Percentiles rank a stretch among this genome's conserved stretches.
These are phyloP conservation scores for Ophiostoma perfectum DNA, from an alignment of 2,329 filamentous ascomycete species.

Conservation along the genomic window DNA sequence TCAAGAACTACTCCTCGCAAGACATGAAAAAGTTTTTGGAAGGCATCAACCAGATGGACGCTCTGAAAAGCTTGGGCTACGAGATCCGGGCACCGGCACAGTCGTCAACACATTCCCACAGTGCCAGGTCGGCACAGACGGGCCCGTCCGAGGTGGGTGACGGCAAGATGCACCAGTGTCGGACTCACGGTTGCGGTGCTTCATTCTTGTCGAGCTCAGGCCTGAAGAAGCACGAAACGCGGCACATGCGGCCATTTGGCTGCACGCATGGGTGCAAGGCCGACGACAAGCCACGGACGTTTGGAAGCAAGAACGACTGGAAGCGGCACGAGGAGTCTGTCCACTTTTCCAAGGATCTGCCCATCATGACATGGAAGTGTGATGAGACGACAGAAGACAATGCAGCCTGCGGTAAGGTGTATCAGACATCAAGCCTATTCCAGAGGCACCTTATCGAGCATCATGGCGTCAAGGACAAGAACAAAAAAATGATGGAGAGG, in stretches of 20 bases:
- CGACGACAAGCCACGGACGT: slow-evolving; percentile 47
- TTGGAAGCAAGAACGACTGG: slow-evolving; percentile 94
- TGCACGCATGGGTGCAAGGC: slow-evolving; percentile 53
- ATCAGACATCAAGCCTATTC: background rate
- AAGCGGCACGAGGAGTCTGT: slow-evolving; percentile 82
- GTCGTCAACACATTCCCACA: background rate
- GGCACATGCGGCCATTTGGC: slow-evolving; percentile 76
- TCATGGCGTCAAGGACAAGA: slow-evolving; percentile 41
- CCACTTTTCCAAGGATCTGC: slow-evolving; percentile 45
- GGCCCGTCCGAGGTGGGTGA: background rate
- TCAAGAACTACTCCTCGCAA: background rate
- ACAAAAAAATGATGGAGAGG: slow-evolving; percentile 37
- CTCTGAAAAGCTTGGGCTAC: no score
- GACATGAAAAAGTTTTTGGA: background rate
- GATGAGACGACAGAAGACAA: slow-evolving; percentile 36
- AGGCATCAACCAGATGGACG: background rate
- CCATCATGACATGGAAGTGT: slow-evolving; percentile 59
- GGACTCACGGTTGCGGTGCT: background rate
- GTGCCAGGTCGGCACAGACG: background rate
- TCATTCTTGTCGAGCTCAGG: background rate
- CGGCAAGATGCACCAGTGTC: background rate
- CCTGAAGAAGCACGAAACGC: slow-evolving; percentile 68
- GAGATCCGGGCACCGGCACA: background rate
- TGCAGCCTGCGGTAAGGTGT: background rate
- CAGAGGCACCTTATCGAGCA: slow-evolving; percentile 25